phyloP scores from a whole-genome alignment of 305 asterid genomes.

The Striga hermonthica region DNA sequence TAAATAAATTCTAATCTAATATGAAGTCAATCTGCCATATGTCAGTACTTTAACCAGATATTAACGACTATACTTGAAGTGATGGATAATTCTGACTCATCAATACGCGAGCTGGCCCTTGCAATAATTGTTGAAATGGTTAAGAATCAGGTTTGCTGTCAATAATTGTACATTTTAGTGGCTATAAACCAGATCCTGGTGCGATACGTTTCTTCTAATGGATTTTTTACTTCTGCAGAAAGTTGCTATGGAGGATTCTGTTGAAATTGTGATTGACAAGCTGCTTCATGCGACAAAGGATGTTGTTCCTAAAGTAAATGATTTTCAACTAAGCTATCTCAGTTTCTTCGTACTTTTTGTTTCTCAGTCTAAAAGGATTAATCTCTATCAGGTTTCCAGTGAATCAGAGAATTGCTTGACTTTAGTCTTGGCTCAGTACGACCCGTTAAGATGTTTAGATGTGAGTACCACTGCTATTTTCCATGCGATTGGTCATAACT shows the following conservation, averaged over 20 bases:
- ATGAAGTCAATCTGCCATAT: constrained; percentile 22
- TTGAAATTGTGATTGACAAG: constrained; percentile 87
- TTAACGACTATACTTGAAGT: constrained; percentile 82
- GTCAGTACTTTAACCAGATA: constrained; percentile 97
- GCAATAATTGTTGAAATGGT: constrained; percentile 77
- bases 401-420: constrained; percentile 90
- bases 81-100: constrained; percentile 82
- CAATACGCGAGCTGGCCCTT: constrained; percentile 70
- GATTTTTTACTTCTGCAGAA: constrained; percentile 45
- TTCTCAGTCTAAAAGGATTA: constrained; percentile 25
- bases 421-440: constrained; percentile 66
- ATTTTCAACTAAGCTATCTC: constrained; percentile 26
- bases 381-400: constrained; percentile 58
- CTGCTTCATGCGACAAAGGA: constrained; percentile 81
- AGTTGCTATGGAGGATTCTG: constrained; percentile 85
- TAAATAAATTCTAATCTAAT: too few relatives aligned
- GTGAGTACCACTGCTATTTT: constrained; percentile 46
- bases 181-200: constrained; percentile 11
- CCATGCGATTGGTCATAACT: not conserved
- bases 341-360: constrained; percentile 4
- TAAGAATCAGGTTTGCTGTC: constrained; percentile 78
- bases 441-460: constrained; percentile 83
- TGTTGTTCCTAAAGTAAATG: constrained; percentile 62
- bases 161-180: constrained; percentile 8
- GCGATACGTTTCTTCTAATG: too few relatives aligned